Percentiles rank a stretch among this genome's conserved stretches.
Evolutionary conservation across 2,329 filamentous ascomycete species (phyloP).

Genomic region (Xylariales sp.): DNA sequence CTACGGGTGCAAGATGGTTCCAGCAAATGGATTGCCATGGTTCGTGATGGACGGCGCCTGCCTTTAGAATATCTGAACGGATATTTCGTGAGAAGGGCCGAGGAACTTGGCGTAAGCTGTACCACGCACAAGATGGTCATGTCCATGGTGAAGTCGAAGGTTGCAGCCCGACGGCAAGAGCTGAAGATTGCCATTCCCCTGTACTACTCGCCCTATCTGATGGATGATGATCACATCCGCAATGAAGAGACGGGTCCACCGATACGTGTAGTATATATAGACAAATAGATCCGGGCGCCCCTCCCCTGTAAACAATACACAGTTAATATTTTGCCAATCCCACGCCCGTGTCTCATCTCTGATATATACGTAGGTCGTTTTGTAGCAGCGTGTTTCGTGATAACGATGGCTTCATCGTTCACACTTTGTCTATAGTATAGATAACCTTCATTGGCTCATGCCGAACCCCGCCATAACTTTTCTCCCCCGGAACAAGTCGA

Average conservation of each 20-base stretch:
- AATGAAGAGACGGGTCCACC: constrained; percentile 1
- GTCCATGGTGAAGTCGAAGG: constrained; percentile 69
- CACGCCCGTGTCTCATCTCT: no score
- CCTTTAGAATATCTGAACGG: constrained; percentile 86
- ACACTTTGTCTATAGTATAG: not conserved
- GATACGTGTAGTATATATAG: constrained; percentile 10
- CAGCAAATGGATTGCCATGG: constrained; percentile 65
- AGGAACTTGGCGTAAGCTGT: constrained; percentile 66
- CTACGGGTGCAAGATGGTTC: constrained; percentile 47
- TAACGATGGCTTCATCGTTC: not conserved
- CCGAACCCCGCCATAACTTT: constrained; percentile 8
- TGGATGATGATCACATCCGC: constrained; percentile 16
- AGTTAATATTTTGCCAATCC: no score
- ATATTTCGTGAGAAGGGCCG: constrained; percentile 73
- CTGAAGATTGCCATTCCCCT: constrained; percentile 21
- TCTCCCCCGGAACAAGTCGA: not conserved
- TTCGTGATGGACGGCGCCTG: constrained; percentile 57
- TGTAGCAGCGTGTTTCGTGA: no score
- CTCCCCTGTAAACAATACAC: no score
- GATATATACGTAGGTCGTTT: no score
- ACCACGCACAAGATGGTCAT: constrained; percentile 69
- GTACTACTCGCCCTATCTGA: constrained; percentile 20
- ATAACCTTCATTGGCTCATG: no score
- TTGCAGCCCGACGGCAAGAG: constrained; percentile 29
- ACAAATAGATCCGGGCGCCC: constrained; percentile 5